Base-by-base conservation (phyloP, 768 basidiomycete genomes). In the Termitomyces sp. region DNA sequence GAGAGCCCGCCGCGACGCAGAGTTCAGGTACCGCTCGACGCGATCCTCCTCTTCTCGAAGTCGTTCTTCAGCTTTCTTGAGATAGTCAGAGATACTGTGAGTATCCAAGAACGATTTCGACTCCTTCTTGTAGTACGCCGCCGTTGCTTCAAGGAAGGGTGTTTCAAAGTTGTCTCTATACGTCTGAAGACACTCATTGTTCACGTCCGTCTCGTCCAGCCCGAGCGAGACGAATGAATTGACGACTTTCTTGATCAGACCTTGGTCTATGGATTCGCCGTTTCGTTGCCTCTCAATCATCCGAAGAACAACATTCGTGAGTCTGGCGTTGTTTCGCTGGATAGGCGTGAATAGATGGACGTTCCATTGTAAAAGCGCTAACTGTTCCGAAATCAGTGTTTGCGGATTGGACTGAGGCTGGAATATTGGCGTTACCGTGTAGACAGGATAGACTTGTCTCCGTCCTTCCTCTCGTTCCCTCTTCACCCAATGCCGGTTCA, bases 401-500 rank as follows among this genome's bases (percentile, higher is more conserved):
- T 25, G 34, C 37, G 6, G 10, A 10, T 43, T 10, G 10, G 15
- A 32, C 32, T 43, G 3, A 34, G 5, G 7, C 37, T 29, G 49
- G 1, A 17, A 7, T 40, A 15, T 40, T 38, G 38, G 68, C 89
- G 70, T 25, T 66, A 96, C 96, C 32, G 96, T 99, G 71, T 98
- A 98, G 20, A 99, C 93, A 1, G 87, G 88, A 76, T 98, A 98
- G 25, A 98, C 91, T 47, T 88, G 90, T 75, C 93, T 96, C 68
- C 96, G 82, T 15, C 97, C 97, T 73, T 98, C 96, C 68, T 98
- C 96, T 70, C 96, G 86, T 73, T 99, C 97, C 56, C 96, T 84
- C 78, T 96, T 96, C 48, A 99, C 96, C 97, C 97, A 99, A 76
- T 98, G 95, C 25, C 96, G 92, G 76, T 99, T 98, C 60, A 99